Conservation (phyloP, 345 rosid genomes). For the Nephelium lappaceum region DNA sequence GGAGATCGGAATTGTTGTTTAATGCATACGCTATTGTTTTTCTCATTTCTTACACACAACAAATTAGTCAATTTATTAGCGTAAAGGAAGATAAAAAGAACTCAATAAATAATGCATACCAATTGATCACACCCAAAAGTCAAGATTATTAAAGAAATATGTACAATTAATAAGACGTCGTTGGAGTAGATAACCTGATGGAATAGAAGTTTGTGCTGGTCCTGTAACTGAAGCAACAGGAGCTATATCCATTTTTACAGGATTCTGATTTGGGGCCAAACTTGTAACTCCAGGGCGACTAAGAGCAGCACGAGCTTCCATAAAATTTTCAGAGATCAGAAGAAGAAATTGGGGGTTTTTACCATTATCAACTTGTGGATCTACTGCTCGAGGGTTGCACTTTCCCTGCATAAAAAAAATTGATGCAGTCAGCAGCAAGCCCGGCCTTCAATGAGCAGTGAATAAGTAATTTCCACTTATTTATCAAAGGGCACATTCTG, state of each 20-base stretch:
- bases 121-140: constrained; percentile 15
- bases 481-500: constrained; percentile 4
- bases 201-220: constrained; percentile 59
- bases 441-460: constrained; percentile 9
- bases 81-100: neutral
- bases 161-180: constrained; percentile 5
- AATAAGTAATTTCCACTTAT: constrained; percentile 2
- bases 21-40: neutral
- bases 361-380: constrained; percentile 64
- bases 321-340: constrained; percentile 82
- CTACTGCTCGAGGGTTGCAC: constrained; percentile 61
- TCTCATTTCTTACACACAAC: neutral
- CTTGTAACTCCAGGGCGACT: constrained; percentile 67
- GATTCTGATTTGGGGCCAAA: constrained; percentile 69
- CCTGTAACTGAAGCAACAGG: constrained; percentile 66
- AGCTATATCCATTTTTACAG: constrained; percentile 82
- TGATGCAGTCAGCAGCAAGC: constrained; percentile 28
- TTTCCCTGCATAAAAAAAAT: constrained; percentile 66
- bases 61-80: neutral
- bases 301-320: constrained; percentile 91
- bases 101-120: constrained; percentile 16
- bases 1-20: neutral
- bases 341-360: constrained; percentile 82
- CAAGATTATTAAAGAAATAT: constrained; percentile 13
- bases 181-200: constrained; percentile 55